phyloP scores from a whole-genome alignment of 108 stramenopile species.

The Seminavis robusta region DNA sequence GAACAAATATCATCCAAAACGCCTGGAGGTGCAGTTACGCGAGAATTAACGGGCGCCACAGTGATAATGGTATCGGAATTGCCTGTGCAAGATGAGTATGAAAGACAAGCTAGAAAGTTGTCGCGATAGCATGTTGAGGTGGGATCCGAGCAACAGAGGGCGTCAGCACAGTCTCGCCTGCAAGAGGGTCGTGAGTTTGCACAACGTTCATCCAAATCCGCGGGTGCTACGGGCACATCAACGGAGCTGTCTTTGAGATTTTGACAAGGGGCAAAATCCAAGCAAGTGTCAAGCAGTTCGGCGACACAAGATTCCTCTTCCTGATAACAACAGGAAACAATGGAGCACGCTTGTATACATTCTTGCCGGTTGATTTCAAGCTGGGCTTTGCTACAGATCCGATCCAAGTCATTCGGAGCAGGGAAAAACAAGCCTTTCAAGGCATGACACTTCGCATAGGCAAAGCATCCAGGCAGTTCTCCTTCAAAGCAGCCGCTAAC shows the following conservation, averaged over 20 bases:
- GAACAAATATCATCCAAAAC: background rate
- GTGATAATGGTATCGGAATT: too few relatives aligned
- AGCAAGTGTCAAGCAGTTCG: slow-evolving; percentile 4
- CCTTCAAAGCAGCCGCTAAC: too few relatives aligned
- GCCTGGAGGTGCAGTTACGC: background rate
- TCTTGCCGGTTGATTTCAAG: background rate
- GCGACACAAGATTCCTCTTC: background rate
- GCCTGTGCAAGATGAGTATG: slow-evolving; percentile 5
- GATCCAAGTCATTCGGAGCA: background rate
- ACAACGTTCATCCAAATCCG: slow-evolving; percentile 4
- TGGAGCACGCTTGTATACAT: background rate
- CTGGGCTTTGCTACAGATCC: background rate
- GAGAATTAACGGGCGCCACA: background rate
- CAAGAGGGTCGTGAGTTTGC: background rate
- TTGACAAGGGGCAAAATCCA: slow-evolving; percentile 19
- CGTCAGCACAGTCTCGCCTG: background rate
- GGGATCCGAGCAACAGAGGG: slow-evolving; percentile 6
- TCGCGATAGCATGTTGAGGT: background rate
- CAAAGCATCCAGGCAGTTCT: slow-evolving; percentile 5
- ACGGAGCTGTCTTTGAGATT: background rate
- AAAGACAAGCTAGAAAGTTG: slow-evolving; percentile 6
- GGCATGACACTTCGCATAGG: slow-evolving; percentile 7
- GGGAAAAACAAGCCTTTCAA: too few relatives aligned
- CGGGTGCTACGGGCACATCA: slow-evolving; percentile 1
- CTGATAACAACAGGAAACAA: slow-evolving; percentile 1